Evolutionary conservation across 805 yeast genomes (phyloP).

Genomic region (Candida pseudofarinosa): DNA sequence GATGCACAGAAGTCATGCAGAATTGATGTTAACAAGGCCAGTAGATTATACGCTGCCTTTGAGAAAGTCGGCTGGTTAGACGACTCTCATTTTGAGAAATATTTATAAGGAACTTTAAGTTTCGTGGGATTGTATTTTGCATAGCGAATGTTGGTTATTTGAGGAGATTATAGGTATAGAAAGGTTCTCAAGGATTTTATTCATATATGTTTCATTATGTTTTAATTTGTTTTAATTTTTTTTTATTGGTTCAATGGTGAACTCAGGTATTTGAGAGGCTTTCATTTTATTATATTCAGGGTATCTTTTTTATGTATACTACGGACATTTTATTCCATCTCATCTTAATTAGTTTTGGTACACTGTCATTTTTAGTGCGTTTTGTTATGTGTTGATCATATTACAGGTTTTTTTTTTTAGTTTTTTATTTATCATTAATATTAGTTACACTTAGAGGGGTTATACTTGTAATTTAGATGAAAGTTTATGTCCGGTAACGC

Average conservation of each 20-base stretch:
- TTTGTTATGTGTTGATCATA: not conserved
- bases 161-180: not conserved
- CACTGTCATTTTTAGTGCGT: not conserved
- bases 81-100: conserved; percentile 59
- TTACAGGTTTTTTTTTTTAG: not conserved
- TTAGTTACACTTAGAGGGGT: too few species aligned
- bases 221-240: too few species aligned
- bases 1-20: conserved; percentile 98
- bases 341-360: not conserved
- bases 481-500: too few species aligned
- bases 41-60: conserved; percentile 83
- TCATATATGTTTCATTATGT: not conserved
- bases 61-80: conserved; percentile 91
- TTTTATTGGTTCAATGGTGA: not conserved
- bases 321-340: not conserved
- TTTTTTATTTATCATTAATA: too few species aligned
- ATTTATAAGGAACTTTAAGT: conserved; percentile 4
- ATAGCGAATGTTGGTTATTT: not conserved
- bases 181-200: not conserved
- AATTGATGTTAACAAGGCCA: conserved; percentile 94
- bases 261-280: not conserved
- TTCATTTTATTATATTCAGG: not conserved
- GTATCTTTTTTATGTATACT: not conserved
- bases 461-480: too few species aligned
- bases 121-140: not conserved